Evolutionary conservation across 495 filamentous ascomycete genomes (phyloP), one percentile per base, ranked within the genome.

Genomic region (Xylaria sp.): DNA sequence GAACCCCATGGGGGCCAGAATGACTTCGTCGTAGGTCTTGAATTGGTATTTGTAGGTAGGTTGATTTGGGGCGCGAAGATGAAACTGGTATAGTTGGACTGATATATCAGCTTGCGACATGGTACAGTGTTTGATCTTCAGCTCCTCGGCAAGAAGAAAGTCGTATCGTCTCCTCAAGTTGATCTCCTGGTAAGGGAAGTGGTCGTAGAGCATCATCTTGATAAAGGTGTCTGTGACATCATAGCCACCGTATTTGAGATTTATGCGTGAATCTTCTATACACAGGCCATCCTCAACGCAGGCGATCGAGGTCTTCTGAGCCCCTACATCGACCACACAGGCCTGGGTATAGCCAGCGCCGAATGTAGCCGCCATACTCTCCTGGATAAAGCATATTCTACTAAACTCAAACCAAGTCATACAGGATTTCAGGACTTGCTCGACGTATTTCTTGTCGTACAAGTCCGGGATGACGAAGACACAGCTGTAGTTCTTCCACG

Each of bases 271-370:
- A 73, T 97, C 94, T 72, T 97, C 95, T 37, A 97, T 84, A 78
- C 92, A 94, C 85, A 99, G 92, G 15, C 96, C 96, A 78, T 99
- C 96, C 76, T 99, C 96, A 35, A 98, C 97, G 76, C 96, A 99
- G 74, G 94, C 94, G 46, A 99, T 93, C 2, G 97, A 97, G 4
- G 96, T 98, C 85, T 99, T 99, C 81, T 98, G 94, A 3, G 96
- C 97, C 21, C 96, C 96, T 52, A 98, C 92, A 78, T 99, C 96
- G 6, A 99, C 95, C 68, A 99, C 93, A 77, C 97, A 98, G 21
- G 93, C 92, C 52, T 89, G 92, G 6, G 93, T 94, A 75, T 94
- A 97, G 2, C 97, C 96, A 15, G 95, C 97, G n/a, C 96, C 96
- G 78, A 97, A 99, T 0, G 93, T 94, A 21, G 95, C 97, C 4